Conservation (phyloP, 352 stramenopile genomes). For the Pythium angustatum region DNA sequence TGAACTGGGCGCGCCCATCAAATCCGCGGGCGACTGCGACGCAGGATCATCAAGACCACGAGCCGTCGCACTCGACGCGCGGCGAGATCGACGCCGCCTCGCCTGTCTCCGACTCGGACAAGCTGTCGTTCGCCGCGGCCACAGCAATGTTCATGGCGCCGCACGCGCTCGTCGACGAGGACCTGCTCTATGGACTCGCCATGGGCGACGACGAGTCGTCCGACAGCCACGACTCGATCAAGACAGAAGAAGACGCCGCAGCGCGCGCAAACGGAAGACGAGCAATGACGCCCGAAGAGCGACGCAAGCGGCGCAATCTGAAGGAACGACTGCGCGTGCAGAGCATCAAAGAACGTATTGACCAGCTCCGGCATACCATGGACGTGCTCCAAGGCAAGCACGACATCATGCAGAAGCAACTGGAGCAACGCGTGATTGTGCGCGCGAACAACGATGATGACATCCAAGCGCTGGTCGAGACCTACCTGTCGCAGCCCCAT, state of each 20-base stretch:
- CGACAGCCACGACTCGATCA: constrained; percentile 15
- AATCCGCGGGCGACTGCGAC: too few relatives aligned
- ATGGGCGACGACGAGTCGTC: constrained; percentile 15
- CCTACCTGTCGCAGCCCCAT: constrained; percentile 1
- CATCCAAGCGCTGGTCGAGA: constrained; percentile 11
- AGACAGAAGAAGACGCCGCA: not conserved
- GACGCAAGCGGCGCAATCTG: constrained; percentile 55
- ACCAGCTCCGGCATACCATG: constrained; percentile 16
- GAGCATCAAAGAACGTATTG: constrained; percentile 13
- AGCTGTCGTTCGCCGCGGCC: constrained; percentile 16
- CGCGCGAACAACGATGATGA: not conserved
- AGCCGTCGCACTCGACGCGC: not conserved
- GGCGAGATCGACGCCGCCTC: constrained; percentile 14
- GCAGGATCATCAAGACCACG: not conserved
- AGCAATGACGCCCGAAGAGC: constrained; percentile 36
- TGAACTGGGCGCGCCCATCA: not conserved
- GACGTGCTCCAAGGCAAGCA: constrained; percentile 16
- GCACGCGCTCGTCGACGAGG: not conserved
- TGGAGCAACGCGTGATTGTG: constrained; percentile 10
- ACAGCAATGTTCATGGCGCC: constrained; percentile 10
- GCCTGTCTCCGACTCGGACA: constrained; percentile 9
- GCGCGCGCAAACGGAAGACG: not conserved
- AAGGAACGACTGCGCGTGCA: constrained; percentile 52
- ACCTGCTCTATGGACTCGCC: constrained; percentile 7
- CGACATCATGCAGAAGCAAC: constrained; percentile 37